Evolutionary conservation across 2,329 filamentous ascomycete species (phyloP).

Genomic region (Pseudofabraea citricarpa): DNA sequence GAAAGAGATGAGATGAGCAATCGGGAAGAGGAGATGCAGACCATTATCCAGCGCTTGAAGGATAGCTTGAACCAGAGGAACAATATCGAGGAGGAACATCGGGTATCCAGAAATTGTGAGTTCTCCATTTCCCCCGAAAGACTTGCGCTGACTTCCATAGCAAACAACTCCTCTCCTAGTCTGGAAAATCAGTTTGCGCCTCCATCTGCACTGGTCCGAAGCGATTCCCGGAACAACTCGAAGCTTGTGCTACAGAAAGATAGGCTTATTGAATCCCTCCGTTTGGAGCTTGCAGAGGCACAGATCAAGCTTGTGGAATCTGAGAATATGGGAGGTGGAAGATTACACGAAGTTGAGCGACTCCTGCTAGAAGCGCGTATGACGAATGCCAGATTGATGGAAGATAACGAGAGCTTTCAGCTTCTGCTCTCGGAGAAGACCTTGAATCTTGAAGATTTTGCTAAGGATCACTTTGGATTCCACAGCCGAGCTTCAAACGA

Average conservation of each 20-base stretch:
- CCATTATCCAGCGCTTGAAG: conserved; percentile 86
- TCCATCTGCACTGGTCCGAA: conserved; percentile 76
- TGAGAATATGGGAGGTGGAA: conserved; percentile 86
- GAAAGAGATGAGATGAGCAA: conserved; percentile 86
- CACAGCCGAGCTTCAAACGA: conserved; percentile 47
- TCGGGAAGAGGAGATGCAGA: conserved; percentile 85
- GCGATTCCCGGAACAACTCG: conserved; percentile 84
- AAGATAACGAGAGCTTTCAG: conserved; percentile 98
- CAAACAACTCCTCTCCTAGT: conserved; percentile 56
- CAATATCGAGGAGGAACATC: conserved; percentile 52
- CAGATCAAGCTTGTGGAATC: conserved; percentile 94
- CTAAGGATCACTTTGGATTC: conserved; percentile 75
- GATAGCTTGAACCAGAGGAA: conserved; percentile 74
- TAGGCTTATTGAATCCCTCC: conserved; percentile 87
- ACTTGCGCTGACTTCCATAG: no score
- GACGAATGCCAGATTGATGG: conserved; percentile 93
- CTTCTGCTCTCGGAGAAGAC: conserved; percentile 92
- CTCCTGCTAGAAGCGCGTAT: conserved; percentile 88
- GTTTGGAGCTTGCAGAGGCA: conserved; percentile 87
- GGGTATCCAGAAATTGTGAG: conserved; percentile 54
- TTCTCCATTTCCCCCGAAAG: no score
- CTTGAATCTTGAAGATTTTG: conserved; percentile 80
- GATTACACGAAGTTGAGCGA: conserved; percentile 84
- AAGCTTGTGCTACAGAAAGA: conserved; percentile 93
- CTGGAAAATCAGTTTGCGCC: conserved; percentile 81